Evolutionary conservation across 441 rosid species (phyloP), one percentile per base, ranked within the genome.

Genomic region (Croton setiger): DNA sequence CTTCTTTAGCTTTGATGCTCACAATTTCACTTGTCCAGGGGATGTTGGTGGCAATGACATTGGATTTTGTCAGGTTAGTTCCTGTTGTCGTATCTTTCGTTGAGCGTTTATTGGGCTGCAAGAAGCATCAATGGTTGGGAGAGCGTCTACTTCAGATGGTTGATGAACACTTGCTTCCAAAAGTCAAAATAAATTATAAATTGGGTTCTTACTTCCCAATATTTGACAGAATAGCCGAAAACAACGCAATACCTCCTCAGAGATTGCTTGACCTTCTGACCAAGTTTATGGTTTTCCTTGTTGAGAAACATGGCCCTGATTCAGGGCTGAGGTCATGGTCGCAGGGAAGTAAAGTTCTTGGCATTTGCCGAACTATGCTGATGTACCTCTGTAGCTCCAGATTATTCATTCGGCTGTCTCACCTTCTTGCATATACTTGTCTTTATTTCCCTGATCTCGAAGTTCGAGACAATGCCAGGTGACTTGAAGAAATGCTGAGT

Each of bases 401-500:
- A 75, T 76, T 94, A 78, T 94, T 90, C 82, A 79, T 87, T 76
- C 80, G 89, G 33, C 76, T 94, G 68, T 92, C 96, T 67, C 94
- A 69, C 31, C 98, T 94, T 69, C 89, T 94, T 72, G 85, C 96
- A 56, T 89, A 88, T 75, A 81, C 80, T 65, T 94, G 97, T 85
- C 91, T 88, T 43, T 90, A 86, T 74, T 92, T 86, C 74, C 99
- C 99, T 63, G 98, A 94, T 78, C 71, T 94, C 75, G 99, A 92
- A 81, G 93, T 92, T 68, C 89, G 98, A 39, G 98, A 92, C 79
- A 82, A 80, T 77, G 97, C 97, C 63, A 90, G 98, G 98, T 94
- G 78, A 59, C 72, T 53, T 20, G 12, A 31, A 53, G 47, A 51
- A 69, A 35, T 68, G 14, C 18, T 58, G 45, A 67, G 6, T 27